Base-by-base conservation (phyloP, 140 eudicot species). In the Anethum foeniculum region DNA sequence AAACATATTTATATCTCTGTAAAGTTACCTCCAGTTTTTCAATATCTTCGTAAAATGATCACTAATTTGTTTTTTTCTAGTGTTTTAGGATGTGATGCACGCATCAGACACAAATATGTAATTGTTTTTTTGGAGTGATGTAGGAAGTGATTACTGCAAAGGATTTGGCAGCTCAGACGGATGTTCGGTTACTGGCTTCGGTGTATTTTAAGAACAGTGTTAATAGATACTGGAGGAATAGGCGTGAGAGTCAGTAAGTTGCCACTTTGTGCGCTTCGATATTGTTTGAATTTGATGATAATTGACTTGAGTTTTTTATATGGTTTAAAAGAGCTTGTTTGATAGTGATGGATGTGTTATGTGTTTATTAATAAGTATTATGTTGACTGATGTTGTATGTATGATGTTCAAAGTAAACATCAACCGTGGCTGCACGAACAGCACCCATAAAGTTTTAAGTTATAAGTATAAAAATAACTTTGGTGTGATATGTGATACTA, bases 181-280 rank as follows among this genome's bases (percentile, higher is more conserved):
- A 88, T 85, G 99, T 95, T 76, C 94, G 99, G 23, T 76, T 95
- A 67, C 83, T 95, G 94, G 97, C 99, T 15, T 88, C 99, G 0
- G 91, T 95, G 86, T 95, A 92, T 81, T 90, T 95, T 74, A 95
- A 95, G 87, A 93, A 95, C 48, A 91, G 93, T 79, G 80, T 95
- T 67, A 91, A 75, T 52, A 93, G 97, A 10, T 89, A 91, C 77
- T 95, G 99, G 99, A 88, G 99, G 88, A 89, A 83, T 84, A 87
- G 95, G 86, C 92, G 96, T n/a, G 92, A 89, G 76, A 82, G 92
- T 1, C 74, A 85, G 97, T 95, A 82, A 83, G 97, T 78, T 65
- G 15, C n/a, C 32, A 16, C n/a, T 44, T 74, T 27, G 28, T 46
- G 19, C 18, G 21, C 60, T 84, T 51, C 18, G 18, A 6, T 76